Evolutionary conservation across 2,329 filamentous ascomycete genomes (phyloP), one percentile per base, ranked within the genome.

Genomic region (Trichoderma breve): DNA sequence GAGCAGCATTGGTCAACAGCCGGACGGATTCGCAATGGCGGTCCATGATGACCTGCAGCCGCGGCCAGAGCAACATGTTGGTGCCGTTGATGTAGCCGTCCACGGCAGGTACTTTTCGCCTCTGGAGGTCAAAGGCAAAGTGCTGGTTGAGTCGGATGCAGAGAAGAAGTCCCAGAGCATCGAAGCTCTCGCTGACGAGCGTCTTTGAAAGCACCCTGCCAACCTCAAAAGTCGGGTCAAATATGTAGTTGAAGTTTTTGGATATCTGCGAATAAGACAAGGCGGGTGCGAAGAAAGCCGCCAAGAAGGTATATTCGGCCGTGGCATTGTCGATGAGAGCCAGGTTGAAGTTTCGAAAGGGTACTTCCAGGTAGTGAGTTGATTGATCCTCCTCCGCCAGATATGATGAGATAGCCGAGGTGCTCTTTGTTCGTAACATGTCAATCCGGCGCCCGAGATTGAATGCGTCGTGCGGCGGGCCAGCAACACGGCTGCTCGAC

Each of bases 21-120:
- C 92, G 92, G 43, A 99, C 87, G 1, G 93, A 97, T 69, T 97
- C 94, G 82, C 93, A 94, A 80, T 99, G 96, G 70, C 91, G 88
- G 79, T 97, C 95, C 90, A 99, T 97, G 76, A 97, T 91, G 71
- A 93, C 89, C 81, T 99, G 97, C 77, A 99, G 93, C 30, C 95
- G 91, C 8, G 96, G 96, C 96, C 96, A 99, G 6, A 99, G 88
- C 3, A 96, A 89, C 94, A 99, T 99, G 78, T 92, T 95, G 6
- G 94, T 97, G 60, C 90, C 95, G 80, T 99, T 99, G 79, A 98
- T 91, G 79, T 99, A 99, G 51, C 90, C 88, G 78, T 99, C 96
- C 2, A 93, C 91, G 6, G 94, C 91, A 0, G 96, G 96, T 1
- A 98, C 90, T 79, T 97, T 95, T 70, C 95, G 90, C 12, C 95